A percentile compares a stretch with the other conserved stretches of the same genome.
phyloP scores from a whole-genome alignment of 345 rosid species.

The Citrus hindsii region DNA sequence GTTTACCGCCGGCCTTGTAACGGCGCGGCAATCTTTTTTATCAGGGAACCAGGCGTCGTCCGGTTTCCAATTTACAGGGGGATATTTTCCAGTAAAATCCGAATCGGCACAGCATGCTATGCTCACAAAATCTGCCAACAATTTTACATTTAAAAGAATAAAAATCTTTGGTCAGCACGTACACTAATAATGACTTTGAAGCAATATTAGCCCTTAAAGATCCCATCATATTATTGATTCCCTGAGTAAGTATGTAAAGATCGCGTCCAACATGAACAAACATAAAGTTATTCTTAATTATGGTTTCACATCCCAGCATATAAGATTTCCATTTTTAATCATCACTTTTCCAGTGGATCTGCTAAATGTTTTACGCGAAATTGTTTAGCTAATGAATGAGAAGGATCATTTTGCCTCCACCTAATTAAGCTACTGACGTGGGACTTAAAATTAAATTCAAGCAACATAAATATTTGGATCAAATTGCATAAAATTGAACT shows the following conservation, averaged over 20 bases:
- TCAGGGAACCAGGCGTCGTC: slow-evolving; percentile 41
- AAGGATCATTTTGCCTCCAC: too few species aligned
- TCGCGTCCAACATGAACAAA: background rate
- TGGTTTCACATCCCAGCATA: background rate
- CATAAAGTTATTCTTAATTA: background rate
- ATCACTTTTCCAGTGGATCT: too few species aligned
- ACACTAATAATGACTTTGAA: background rate
- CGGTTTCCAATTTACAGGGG: slow-evolving; percentile 30
- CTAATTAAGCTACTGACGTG: background rate
- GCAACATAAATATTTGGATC: background rate
- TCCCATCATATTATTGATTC: background rate
- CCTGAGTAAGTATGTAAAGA: background rate
- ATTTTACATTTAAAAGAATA: background rate
- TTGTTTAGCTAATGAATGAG: too few species aligned
- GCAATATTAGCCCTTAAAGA: background rate
- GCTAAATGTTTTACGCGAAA: too few species aligned
- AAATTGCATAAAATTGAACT: background rate
- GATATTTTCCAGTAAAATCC: slow-evolving; percentile 15
- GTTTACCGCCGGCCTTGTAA: slow-evolving; percentile 17
- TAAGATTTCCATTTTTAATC: background rate
- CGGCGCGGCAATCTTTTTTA: slow-evolving; percentile 20
- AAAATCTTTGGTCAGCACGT: background rate
- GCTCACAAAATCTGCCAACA: slow-evolving; percentile 48
- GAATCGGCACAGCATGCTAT: slow-evolving; percentile 51
- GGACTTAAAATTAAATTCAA: background rate